Evolutionary conservation across 2,329 filamentous ascomycete genomes (phyloP).

Genomic region (Dichotomopilus funicola): DNA sequence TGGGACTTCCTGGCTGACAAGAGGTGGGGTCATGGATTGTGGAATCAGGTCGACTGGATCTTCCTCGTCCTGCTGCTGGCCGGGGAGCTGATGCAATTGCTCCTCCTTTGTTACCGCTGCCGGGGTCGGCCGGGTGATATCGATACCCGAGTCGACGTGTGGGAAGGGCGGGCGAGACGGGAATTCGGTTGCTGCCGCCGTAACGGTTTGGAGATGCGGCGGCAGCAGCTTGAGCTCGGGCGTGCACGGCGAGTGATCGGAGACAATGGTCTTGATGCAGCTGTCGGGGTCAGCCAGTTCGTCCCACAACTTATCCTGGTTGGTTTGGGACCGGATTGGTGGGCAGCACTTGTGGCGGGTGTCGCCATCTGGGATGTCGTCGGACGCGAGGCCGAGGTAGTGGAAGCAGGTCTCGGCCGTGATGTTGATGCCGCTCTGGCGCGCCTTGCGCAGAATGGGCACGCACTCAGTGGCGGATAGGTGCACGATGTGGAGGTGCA

Average conservation of each 20-base stretch:
- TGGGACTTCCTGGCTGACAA: background rate
- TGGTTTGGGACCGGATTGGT: conserved; percentile 73
- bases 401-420: conserved; percentile 96
- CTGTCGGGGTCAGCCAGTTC: conserved; percentile 67
- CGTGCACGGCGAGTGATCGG: conserved; percentile 93
- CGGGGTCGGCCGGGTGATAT: conserved; percentile 34
- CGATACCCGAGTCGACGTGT: conserved; percentile 49
- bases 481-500: conserved; percentile 90
- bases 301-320: conserved; percentile 81
- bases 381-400: conserved; percentile 78
- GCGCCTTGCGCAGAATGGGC: conserved; percentile 68
- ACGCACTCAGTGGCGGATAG: conserved; percentile 85
- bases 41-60: conserved; percentile 14
- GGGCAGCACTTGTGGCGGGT: conserved; percentile 94
- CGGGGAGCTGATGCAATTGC: too few species aligned
- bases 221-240: conserved; percentile 89
- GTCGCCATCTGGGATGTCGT: conserved; percentile 76
- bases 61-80: conserved; percentile 11
- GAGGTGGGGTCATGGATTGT: background rate
- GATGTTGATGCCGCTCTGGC: conserved; percentile 69
- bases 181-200: background rate
- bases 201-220: conserved; percentile 45
- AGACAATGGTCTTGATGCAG: conserved; percentile 86
- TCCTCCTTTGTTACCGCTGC: conserved; percentile 7
- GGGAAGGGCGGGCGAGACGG: conserved; percentile 30